Conservation (phyloP, 352 stramenopile genomes). For the Elongisporangium senticosum region DNA sequence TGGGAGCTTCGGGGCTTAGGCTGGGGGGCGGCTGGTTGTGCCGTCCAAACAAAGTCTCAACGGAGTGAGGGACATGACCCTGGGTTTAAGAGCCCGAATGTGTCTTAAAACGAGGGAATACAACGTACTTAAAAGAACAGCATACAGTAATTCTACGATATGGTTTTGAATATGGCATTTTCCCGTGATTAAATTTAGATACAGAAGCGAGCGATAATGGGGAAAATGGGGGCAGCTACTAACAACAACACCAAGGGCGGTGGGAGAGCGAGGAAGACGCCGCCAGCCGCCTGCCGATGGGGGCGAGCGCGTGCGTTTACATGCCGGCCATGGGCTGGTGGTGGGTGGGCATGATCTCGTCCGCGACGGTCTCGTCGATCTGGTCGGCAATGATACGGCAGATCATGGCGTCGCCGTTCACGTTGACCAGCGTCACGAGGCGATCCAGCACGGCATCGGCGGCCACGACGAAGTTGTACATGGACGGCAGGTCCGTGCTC, state of each 20-base stretch:
- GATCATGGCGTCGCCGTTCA: constrained; percentile 70
- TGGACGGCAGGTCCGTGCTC: constrained; percentile 31
- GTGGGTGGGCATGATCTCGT: background rate
- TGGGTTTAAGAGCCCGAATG: background rate
- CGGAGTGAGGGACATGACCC: background rate
- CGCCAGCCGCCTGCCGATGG: background rate
- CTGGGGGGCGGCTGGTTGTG: background rate
- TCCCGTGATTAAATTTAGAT: background rate
- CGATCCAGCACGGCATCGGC: constrained; percentile 71
- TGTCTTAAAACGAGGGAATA: background rate
- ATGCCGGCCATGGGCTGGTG: background rate
- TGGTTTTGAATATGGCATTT: background rate
- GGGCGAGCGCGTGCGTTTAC: background rate
- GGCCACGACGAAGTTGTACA: constrained; percentile 61
- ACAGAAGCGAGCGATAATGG: background rate
- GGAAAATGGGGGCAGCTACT: background rate
- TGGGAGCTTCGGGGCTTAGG: background rate
- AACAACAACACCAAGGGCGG: background rate
- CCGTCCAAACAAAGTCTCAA: background rate
- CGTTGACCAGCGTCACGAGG: constrained; percentile 67
- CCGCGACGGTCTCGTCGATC: constrained; percentile 20
- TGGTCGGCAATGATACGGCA: constrained; percentile 69
- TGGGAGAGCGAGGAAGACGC: background rate
- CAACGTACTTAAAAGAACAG: too few species aligned
- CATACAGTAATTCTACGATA: too few species aligned